Base-by-base conservation (phyloP, 805 yeast species). In the Millerozyma acaciae region DNA sequence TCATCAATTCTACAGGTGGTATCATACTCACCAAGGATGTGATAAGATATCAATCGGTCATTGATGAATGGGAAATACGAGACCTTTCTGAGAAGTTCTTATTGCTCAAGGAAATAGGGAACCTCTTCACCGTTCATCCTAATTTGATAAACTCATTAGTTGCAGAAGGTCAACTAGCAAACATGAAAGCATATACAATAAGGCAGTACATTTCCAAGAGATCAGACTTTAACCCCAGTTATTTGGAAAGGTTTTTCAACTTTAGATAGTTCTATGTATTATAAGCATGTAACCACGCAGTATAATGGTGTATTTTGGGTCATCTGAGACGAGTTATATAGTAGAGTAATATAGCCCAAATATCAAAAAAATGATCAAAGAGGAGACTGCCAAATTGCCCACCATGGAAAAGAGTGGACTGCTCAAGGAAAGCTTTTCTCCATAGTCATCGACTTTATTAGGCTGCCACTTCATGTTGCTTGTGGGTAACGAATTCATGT, bases 1-100 rank as follows among this genome's bases (percentile, higher is more conserved):
- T 75, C 25, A 85, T 89, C 42, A 84, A 77, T 45, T 78, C 87
- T 2, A 75, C 79, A 5, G 97, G 97, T 33, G 96, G 95, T 19
- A 69, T 81, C 39, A 76, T 83, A 9, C 73, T 86, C 9, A 84
- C 95, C 0, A 84, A 81, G 47, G 97, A 89, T 57, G 78, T 84
- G 6, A 82, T 84, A 23, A 75, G 84, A 28, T 85, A 81, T 50
- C 90, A 86, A 53, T 67, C 74, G 10, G 67, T 75, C 9, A 70
- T 84, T 26, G 86, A 80, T 35, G 69, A 68, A 26, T 86, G 93
- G 90, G 62, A 67, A 6, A 66, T 83, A 10, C 68, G 71, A 2
- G 78, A 73, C 26, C 58, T 85, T 18, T 62, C 78, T 4, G 84
- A 78, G 21, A 71, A 73, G 37, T 81, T 84, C 60, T 77, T 76